These are phyloP conservation scores for Colletotrichum chrysophilum DNA, from an alignment of 2,329 filamentous ascomycete genomes.

Conservation along the genomic window DNA sequence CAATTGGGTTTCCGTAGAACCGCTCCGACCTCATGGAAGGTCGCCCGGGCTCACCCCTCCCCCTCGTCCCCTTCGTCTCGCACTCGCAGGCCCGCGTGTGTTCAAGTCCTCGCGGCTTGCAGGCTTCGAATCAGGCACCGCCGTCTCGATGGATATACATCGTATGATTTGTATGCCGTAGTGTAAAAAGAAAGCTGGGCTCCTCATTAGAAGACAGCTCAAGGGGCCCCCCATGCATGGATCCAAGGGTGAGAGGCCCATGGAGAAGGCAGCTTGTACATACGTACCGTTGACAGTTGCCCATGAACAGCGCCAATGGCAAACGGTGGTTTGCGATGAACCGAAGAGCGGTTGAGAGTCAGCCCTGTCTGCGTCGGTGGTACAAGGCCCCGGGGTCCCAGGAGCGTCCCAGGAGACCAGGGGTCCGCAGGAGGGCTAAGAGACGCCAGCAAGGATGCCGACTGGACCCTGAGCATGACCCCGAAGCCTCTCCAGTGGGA, in stretches of 20 bases:
- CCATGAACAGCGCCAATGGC: neutral
- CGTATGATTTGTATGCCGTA: slow-evolving; percentile 17
- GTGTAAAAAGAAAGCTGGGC: slow-evolving; percentile 10
- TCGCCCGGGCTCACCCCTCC: neutral
- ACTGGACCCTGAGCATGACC: slow-evolving; percentile 8
- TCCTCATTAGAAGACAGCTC: slow-evolving; percentile 3
- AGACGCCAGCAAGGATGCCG: neutral
- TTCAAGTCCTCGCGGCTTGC: neutral
- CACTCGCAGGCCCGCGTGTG: neutral
- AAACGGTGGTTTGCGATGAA: slow-evolving; percentile 1
- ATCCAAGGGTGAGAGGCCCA: neutral
- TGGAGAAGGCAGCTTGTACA: neutral
- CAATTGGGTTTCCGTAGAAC: neutral
- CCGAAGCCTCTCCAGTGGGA: slow-evolving; percentile 11
- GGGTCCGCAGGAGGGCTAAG: neutral
- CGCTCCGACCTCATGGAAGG: neutral
- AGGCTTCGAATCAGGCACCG: neutral
- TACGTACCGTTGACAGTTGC: neutral
- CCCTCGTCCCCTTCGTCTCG: neutral
- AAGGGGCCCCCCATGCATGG: slow-evolving; percentile 1
- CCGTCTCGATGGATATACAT: slow-evolving; percentile 12
- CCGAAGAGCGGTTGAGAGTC: neutral
- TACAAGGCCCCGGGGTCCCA: neutral
- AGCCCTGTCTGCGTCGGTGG: slow-evolving; percentile 5
- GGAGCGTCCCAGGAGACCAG: neutral